phyloP scores from a whole-genome alignment of 768 basidiomycete genomes.

The Pulveroboletus sp. region DNA sequence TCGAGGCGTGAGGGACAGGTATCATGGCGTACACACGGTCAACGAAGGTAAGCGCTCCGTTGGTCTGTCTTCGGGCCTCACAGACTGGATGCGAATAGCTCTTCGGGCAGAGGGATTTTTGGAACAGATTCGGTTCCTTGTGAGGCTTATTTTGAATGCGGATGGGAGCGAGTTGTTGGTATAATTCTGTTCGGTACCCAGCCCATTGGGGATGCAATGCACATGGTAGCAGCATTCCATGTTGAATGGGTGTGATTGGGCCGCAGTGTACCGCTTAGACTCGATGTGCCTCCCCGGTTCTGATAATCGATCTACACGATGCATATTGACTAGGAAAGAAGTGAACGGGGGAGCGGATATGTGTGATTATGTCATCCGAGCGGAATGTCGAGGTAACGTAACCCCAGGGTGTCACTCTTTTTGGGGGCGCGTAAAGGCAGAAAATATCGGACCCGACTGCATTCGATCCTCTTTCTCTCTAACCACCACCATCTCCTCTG shows the following conservation, averaged over 20 bases:
- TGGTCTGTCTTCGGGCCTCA: conserved; percentile 2
- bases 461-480: conserved; percentile 10
- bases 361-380: neutral
- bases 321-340: no score
- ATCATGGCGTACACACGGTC: conserved; percentile 33
- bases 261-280: conserved; percentile 8
- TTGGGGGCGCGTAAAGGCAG: conserved; percentile 22
- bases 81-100: conserved; percentile 13
- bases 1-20: conserved; percentile 27
- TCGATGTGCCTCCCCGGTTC: conserved; percentile 28
- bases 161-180: conserved; percentile 26
- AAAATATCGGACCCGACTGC: conserved; percentile 15
- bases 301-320: conserved; percentile 12
- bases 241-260: conserved; percentile 7
- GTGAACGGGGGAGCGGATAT: neutral
- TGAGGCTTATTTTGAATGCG: conserved; percentile 32
- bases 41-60: conserved; percentile 29
- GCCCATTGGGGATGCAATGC: neutral
- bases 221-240: neutral
- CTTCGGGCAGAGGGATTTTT: conserved; percentile 30
- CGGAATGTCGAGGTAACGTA: conserved; percentile 24
- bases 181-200: neutral
- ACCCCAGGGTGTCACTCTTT: conserved; percentile 29
- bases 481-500: conserved; percentile 20
- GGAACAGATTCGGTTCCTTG: conserved; percentile 31